These are phyloP conservation scores for Vitis rotundifolia DNA, from an alignment of 164 flowering plant genomes.

Conservation along the genomic window DNA sequence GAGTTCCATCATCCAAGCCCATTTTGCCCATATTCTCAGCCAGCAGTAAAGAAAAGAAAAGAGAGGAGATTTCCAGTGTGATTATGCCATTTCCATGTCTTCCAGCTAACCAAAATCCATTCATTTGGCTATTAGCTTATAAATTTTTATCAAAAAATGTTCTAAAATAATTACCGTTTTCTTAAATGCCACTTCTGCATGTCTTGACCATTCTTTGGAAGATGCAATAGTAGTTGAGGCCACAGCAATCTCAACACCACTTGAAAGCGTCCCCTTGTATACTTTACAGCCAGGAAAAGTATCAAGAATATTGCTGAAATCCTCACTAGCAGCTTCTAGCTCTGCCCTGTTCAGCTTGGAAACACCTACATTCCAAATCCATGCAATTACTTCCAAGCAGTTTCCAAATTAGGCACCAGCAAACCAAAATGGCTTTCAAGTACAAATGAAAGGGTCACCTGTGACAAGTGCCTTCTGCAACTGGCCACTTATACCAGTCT, in stretches of 20 bases:
- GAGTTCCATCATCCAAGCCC: no score
- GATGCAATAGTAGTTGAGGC: slow-evolving; percentile 51
- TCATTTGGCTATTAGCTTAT: no score
- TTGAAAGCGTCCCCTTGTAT: slow-evolving; percentile 92
- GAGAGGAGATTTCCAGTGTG: no score
- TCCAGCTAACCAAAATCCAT: no score
- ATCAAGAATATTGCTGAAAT: slow-evolving; percentile 85
- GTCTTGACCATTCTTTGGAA: slow-evolving; percentile 67
- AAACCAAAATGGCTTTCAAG: no score
- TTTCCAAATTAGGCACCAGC: no score
- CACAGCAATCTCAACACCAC: slow-evolving; percentile 97
- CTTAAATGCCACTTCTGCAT: slow-evolving; percentile 50
- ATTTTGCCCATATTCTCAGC: no score
- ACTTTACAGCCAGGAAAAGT: slow-evolving; percentile 43
- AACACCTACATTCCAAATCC: slow-evolving; percentile 55
- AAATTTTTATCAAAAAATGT: no score
- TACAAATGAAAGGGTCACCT: slow-evolving; percentile 37
- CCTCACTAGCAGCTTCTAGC: slow-evolving; percentile 93
- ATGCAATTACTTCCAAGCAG: no score
- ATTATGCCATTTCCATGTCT: no score
- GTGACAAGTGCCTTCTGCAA: slow-evolving; percentile 95
- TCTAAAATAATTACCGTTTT: slow-evolving; percentile 52
- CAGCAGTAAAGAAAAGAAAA: no score
- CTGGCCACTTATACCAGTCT: slow-evolving; percentile 94
- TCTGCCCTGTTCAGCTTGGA: slow-evolving; percentile 86